A percentile compares a stretch with the other conserved stretches of the same genome.
These are phyloP conservation scores for Taiwanofungus camphoratus DNA, from an alignment of 1,284 basidiomycete species.

Conservation along the genomic window DNA sequence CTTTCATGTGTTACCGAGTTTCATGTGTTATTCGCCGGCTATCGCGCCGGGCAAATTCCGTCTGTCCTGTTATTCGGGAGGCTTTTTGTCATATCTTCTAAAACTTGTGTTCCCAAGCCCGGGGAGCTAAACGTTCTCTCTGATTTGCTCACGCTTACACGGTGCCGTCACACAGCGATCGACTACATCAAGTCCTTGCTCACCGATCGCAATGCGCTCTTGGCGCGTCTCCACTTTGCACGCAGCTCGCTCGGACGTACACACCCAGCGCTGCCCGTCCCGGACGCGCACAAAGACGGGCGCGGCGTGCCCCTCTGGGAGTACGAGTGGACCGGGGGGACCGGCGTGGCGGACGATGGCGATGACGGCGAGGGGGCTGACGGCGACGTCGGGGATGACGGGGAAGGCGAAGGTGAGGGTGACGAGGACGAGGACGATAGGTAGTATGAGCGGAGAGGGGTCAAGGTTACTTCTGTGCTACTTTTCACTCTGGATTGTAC, in stretches of 20 bases:
- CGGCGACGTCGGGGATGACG: constrained; percentile 18
- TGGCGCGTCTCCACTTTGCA: constrained; percentile 56
- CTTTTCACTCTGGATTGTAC: too few species aligned
- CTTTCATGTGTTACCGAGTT: background rate
- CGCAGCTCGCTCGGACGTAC: constrained; percentile 46
- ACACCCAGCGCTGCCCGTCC: constrained; percentile 43
- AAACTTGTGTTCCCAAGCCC: too few species aligned
- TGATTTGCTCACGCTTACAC: background rate
- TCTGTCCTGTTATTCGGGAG: constrained; percentile 1
- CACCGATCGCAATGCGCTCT: constrained; percentile 47
- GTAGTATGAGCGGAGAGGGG: too few species aligned
- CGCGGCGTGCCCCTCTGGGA: constrained; percentile 55
- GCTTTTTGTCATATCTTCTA: too few species aligned
- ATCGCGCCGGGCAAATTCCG: background rate
- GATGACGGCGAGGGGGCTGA: constrained; percentile 42
- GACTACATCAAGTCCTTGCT: constrained; percentile 71
- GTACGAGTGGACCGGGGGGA: constrained; percentile 71
- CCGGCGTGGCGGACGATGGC: constrained; percentile 35
- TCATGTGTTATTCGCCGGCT: background rate
- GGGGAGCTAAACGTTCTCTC: constrained; percentile 10
- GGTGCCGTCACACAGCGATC: constrained; percentile 51
- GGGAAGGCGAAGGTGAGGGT: too few species aligned
- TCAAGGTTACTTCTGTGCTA: too few species aligned
- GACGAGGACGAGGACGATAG: too few species aligned
- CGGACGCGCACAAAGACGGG: constrained; percentile 29